These are phyloP conservation scores for Pseudopyrenochaeta lycopersici DNA, from an alignment of 2,329 filamentous ascomycete genomes.

Conservation along the genomic window DNA sequence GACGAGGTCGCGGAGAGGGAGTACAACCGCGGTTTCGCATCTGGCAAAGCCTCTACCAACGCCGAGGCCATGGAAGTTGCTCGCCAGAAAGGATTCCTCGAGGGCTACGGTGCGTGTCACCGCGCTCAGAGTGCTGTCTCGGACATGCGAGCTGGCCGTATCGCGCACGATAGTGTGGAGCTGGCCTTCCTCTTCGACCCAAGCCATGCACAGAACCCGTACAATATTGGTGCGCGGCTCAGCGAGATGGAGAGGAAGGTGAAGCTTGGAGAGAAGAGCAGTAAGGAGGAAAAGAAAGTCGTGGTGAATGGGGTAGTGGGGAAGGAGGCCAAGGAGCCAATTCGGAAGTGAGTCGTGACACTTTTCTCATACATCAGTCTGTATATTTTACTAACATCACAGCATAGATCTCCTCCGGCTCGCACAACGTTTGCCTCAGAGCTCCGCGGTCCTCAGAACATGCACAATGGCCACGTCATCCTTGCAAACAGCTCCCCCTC, in stretches of 20 bases:
- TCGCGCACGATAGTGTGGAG: slow-evolving; percentile 24
- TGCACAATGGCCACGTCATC: slow-evolving; percentile 18
- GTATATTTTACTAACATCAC: not conserved
- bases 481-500: slow-evolving; percentile 13
- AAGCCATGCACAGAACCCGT: slow-evolving; percentile 22
- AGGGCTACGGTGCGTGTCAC: slow-evolving; percentile 30
- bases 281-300: too few species aligned
- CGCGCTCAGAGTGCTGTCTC: slow-evolving; percentile 12
- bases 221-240: slow-evolving; percentile 17
- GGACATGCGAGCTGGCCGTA: slow-evolving; percentile 20
- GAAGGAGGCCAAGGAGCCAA: slow-evolving; percentile 1
- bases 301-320: too few species aligned
- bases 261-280: not conserved
- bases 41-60: slow-evolving; percentile 8
- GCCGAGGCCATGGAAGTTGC: not conserved
- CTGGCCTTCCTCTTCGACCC: slow-evolving; percentile 30
- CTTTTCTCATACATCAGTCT: too few species aligned
- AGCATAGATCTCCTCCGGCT: not conserved
- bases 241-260: slow-evolving; percentile 2
- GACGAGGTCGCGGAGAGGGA: slow-evolving; percentile 7
- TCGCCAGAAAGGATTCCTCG: slow-evolving; percentile 12
- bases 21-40: slow-evolving; percentile 19
- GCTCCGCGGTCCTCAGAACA: slow-evolving; percentile 7
- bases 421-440: slow-evolving; percentile 15
- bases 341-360: slow-evolving; percentile 20